Conservation (phyloP, 163 green algal species). For the Botryococcus braunii region DNA sequence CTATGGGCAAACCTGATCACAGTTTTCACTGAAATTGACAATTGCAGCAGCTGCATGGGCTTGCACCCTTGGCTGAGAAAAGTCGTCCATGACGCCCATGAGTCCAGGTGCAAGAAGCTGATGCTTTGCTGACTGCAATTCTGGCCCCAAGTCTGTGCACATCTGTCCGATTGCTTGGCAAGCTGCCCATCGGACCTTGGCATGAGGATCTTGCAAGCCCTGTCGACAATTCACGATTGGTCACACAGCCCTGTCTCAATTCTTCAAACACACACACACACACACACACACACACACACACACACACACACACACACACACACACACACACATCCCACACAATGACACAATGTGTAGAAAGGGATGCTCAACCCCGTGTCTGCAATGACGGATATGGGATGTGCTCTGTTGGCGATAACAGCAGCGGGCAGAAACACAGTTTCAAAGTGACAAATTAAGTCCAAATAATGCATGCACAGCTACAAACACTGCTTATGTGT, state of each 20-base stretch:
- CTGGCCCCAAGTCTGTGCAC: conserved; percentile 93
- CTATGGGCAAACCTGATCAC: conserved; percentile 24
- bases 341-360: no score
- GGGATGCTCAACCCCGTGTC: no score
- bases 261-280: no score
- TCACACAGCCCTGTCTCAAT: background rate
- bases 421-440: no score
- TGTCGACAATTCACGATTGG: conserved; percentile 10
- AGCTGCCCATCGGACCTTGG: conserved; percentile 85
- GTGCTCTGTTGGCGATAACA: no score
- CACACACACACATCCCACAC: no score
- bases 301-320: background rate
- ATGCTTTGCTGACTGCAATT: conserved; percentile 72
- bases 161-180: conserved; percentile 97
- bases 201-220: conserved; percentile 37
- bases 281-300: no score
- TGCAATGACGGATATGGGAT: no score
- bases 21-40: conserved; percentile 95
- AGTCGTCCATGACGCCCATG: conserved; percentile 84
- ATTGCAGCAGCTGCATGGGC: conserved; percentile 87
- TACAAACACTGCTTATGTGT: no score
- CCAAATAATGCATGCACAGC: no score
- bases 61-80: conserved; percentile 78
- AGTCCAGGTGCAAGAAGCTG: conserved; percentile 49
- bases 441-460: no score